A percentile compares a stretch with the other conserved stretches of the same genome.
Conservation (phyloP, 2,329 filamentous ascomycete species). For the Coleophoma cylindrospora region DNA sequence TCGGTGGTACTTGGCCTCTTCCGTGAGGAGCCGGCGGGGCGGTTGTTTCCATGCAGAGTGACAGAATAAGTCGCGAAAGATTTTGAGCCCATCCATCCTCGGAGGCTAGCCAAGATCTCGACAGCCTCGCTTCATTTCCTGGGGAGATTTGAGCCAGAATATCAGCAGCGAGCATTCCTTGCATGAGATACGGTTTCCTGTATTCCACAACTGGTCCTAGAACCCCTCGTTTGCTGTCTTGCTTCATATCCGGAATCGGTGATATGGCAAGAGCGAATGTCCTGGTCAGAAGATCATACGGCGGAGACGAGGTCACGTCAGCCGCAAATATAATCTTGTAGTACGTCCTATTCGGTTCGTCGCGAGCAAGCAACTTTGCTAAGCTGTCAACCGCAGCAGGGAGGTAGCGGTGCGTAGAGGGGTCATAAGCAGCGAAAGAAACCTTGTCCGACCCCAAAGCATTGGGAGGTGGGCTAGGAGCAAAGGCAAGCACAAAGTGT, state of each 20-base stretch:
- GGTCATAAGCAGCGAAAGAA: slow-evolving; percentile 77
- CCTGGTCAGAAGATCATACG: slow-evolving; percentile 78
- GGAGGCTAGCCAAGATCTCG: slow-evolving; percentile 76
- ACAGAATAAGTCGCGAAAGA: slow-evolving; percentile 68
- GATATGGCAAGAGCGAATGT: slow-evolving; percentile 85
- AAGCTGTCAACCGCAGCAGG: slow-evolving; percentile 85
- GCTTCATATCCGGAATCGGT: slow-evolving; percentile 66
- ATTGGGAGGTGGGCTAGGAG: slow-evolving; percentile 69
- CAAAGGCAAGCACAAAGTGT: slow-evolving; percentile 87
- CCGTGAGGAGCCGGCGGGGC: slow-evolving; percentile 41
- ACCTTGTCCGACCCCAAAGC: slow-evolving; percentile 48
- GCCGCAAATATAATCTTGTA: slow-evolving; percentile 78
- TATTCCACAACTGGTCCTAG: slow-evolving; percentile 68
- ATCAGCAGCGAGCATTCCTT: slow-evolving; percentile 85
- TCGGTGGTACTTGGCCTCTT: slow-evolving; percentile 17
- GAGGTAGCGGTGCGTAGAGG: slow-evolving; percentile 78
- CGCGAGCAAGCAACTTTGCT: slow-evolving; percentile 85
- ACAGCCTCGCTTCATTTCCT: slow-evolving; percentile 65
- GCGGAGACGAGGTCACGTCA: slow-evolving; percentile 58
- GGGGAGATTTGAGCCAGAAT: slow-evolving; percentile 75
- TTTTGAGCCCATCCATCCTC: slow-evolving; percentile 80
- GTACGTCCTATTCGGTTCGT: slow-evolving; percentile 85
- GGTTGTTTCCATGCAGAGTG: slow-evolving; percentile 55
- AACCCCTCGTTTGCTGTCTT: slow-evolving; percentile 50
- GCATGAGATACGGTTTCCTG: slow-evolving; percentile 85